Evolutionary conservation across 768 basidiomycete species (phyloP), one percentile per base, ranked within the genome.

Genomic region (Auricularia heimuer): DNA sequence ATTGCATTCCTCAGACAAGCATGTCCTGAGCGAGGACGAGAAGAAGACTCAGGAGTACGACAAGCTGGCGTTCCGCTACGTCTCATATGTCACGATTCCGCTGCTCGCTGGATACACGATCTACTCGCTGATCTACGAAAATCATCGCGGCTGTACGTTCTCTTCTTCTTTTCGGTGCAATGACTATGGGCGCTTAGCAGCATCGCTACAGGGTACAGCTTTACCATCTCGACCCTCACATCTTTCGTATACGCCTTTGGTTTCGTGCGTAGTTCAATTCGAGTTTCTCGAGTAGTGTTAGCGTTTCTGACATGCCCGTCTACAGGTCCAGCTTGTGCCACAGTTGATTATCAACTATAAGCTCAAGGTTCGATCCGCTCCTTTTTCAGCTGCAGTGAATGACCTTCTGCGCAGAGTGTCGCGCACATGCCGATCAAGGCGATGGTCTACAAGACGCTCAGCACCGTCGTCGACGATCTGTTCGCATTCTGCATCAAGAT

Each of bases 401-500:
- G 29, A 29, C 29, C 29, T 29, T 29, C 29, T 11, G 42, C 37
- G 34, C 77, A 94, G 89, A 93, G 89, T 74, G 94, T 97, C 42
- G 90, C 96, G 56, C 96, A 98, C 74, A 94, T 98, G 89, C 95
- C 95, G 21, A 95, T 97, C 89, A 97, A 95, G 75, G 90, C 95
- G 3, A 94, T 98, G 92, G 87, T 94, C 69, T 96, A 94, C 81
- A 97, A 96, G 78, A 87, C 90, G 1, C 80, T 96, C 65, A 89
- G 92, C 56, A 92, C 88, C 1, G 89, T 92, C 61, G 90, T 95
- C 56, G 95, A 96, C 77, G 94, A 98, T 75, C 84, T 96, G 70
- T 92, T 93, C 73, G 88, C 89, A 90, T 94, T 95, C 75, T 92
- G 90, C 71, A 95, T 96, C 78, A 92, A 92, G 79, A 98, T 98